phyloP scores from a whole-genome alignment of 306 rosid species.

The Comarum palustre region DNA sequence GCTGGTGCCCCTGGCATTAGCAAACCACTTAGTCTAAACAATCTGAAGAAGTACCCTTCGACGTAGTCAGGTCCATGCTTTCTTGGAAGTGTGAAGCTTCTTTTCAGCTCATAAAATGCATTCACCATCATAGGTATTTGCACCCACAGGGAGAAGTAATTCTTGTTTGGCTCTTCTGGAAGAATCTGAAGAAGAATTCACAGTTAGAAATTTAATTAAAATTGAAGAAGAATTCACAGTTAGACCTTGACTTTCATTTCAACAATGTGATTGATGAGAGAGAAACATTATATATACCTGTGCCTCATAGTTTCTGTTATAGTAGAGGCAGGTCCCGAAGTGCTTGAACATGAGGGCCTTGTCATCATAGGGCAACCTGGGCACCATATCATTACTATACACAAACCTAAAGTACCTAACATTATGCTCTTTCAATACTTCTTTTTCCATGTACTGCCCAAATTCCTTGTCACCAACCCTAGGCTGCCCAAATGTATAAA shows the following conservation, averaged over 20 bases:
- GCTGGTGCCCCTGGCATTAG: conserved; percentile 56
- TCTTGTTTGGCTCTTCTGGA: conserved; percentile 64
- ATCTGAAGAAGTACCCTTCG: conserved; percentile 52
- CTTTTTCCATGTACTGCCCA: conserved; percentile 44
- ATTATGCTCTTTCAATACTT: conserved; percentile 39
- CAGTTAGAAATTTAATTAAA: too few relatives aligned
- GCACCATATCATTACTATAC: conserved; percentile 65
- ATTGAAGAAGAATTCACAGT: neutral
- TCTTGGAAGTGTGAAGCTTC: conserved; percentile 57
- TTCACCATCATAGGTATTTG: conserved; percentile 44
- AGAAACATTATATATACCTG: conserved; percentile 26
- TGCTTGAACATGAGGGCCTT: conserved; percentile 63
- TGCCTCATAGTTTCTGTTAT: conserved; percentile 44
- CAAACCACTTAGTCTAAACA: conserved; percentile 49
- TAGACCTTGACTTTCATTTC: neutral
- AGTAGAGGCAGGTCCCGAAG: conserved; percentile 68
- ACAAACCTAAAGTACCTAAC: conserved; percentile 62
- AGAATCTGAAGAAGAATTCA: too few relatives aligned
- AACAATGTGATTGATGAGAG: neutral
- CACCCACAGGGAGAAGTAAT: conserved; percentile 44
- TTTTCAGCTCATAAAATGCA: conserved; percentile 50
- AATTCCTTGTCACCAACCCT: conserved; percentile 62
- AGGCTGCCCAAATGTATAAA: conserved; percentile 89
- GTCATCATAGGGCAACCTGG: conserved; percentile 70
- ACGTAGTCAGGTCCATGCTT: conserved; percentile 39